Conservation (phyloP, 495 filamentous ascomycete genomes). For the Xylaria palmicola region DNA sequence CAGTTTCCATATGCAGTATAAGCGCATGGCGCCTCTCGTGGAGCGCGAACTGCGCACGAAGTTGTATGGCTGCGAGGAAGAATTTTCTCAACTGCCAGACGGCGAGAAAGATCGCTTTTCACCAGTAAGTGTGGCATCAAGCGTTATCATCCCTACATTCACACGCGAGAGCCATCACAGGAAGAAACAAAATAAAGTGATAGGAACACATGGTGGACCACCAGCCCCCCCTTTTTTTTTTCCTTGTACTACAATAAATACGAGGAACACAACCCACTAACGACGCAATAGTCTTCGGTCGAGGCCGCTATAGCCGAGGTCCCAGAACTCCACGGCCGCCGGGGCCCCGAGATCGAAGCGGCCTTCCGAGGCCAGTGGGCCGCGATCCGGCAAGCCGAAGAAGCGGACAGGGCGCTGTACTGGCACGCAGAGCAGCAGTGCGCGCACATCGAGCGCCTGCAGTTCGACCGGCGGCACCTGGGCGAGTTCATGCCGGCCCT, state of each 20-base stretch:
- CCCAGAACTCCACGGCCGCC: not conserved
- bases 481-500: constrained; percentile 7
- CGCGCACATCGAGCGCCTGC: not conserved
- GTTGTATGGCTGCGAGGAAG: constrained; percentile 2
- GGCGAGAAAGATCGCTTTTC: not conserved
- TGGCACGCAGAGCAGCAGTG: not conserved
- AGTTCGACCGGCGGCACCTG: not conserved
- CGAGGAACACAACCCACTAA: not conserved
- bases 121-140: not conserved
- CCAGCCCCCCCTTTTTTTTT: not conserved
- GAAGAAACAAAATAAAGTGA: too few species aligned
- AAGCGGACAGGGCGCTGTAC: not conserved
- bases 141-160: not conserved
- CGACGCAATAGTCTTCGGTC: not conserved
- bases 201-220: too few species aligned
- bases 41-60: constrained; percentile 11
- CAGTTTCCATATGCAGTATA: constrained; percentile 16
- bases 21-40: constrained; percentile 24
- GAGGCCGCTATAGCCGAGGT: not conserved
- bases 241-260: not conserved
- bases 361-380: constrained; percentile 1
- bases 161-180: too few species aligned
- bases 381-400: not conserved
- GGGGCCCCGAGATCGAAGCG: not conserved
- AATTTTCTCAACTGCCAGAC: not conserved